phyloP scores from a whole-genome alignment of 1,284 basidiomycete genomes.

The Peniophora sp. region DNA sequence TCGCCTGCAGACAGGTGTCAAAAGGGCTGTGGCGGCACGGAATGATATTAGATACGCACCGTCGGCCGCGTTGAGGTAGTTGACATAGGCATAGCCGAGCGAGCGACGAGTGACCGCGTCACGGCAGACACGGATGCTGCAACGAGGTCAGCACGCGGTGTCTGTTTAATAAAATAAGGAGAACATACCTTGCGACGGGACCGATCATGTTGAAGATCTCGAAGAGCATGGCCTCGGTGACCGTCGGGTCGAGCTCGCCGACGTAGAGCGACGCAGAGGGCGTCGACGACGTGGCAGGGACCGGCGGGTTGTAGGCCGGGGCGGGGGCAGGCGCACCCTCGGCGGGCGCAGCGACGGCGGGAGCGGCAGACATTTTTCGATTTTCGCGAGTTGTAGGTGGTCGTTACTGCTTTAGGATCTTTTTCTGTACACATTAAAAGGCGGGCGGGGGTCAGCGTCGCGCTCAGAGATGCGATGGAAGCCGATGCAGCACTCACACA shows the following conservation, averaged over 20 bases:
- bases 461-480: slow-evolving; percentile 4
- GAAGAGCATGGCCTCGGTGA: slow-evolving; percentile 99
- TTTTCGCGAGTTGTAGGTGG: slow-evolving; percentile 43
- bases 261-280: slow-evolving; percentile 96
- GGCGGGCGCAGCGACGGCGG: slow-evolving; percentile 23
- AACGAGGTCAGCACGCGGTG: slow-evolving; percentile 1
- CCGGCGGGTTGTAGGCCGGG: slow-evolving; percentile 50
- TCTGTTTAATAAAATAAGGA: slow-evolving; percentile 5
- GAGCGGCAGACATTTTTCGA: slow-evolving; percentile 51
- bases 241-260: slow-evolving; percentile 95
- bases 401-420: slow-evolving; percentile 84
- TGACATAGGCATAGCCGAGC: slow-evolving; percentile 99
- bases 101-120: slow-evolving; percentile 99
- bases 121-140: slow-evolving; percentile 97
- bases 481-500: slow-evolving; percentile 43
- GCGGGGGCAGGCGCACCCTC: slow-evolving; percentile 34
- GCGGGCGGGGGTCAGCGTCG: slow-evolving; percentile 21
- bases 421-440: slow-evolving; percentile 72
- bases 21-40: background rate
- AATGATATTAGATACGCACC: slow-evolving; percentile 42
- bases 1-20: slow-evolving; percentile 51
- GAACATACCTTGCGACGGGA: slow-evolving; percentile 83
- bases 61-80: slow-evolving; percentile 94
- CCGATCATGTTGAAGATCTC: slow-evolving; percentile 99
- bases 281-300: slow-evolving; percentile 51